A percentile compares a stretch with the other conserved stretches of the same genome.
phyloP scores from a whole-genome alignment of 225 moss, liverwort and hornwort genomes.

The Pleurozium schreberi region DNA sequence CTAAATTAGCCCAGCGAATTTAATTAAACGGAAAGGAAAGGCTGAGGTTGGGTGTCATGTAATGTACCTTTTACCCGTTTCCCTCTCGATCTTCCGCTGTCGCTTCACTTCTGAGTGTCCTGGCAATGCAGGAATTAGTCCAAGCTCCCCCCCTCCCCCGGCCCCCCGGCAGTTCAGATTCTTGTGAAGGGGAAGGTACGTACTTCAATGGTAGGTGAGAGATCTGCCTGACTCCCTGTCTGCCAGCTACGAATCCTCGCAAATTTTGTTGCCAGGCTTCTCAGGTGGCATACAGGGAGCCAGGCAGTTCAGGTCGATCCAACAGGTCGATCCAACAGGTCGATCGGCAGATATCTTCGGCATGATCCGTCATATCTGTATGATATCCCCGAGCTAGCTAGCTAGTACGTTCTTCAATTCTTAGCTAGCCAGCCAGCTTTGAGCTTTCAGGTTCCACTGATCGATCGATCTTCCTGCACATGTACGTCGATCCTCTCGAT shows the following conservation, averaged over 20 bases:
- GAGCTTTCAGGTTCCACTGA: not conserved
- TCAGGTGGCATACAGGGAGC: constrained; percentile 52
- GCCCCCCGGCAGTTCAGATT: not conserved
- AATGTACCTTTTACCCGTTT: not conserved
- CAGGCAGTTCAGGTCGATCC: constrained; percentile 25
- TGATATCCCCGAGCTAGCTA: not conserved
- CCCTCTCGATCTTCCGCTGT: no score
- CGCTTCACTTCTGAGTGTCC: no score
- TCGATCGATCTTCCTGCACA: not conserved
- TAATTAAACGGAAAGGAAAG: not conserved
- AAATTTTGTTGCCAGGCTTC: constrained; percentile 7
- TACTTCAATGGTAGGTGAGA: not conserved
- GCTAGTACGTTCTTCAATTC: not conserved
- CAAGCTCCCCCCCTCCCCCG: not conserved
- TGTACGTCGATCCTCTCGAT: not conserved
- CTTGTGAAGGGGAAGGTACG: no score
- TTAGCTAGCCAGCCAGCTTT: not conserved
- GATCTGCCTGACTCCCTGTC: constrained; percentile 20
- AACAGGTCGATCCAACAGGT: not conserved
- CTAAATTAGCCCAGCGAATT: not conserved
- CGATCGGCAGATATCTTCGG: not conserved
- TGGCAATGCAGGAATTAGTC: not conserved
- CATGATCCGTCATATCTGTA: not conserved
- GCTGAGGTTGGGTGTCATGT: not conserved
- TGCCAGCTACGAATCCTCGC: constrained; percentile 26